These are phyloP conservation scores for Petunia hybrid DNA, from an alignment of 305 asterid genomes.

Conservation along the genomic window DNA sequence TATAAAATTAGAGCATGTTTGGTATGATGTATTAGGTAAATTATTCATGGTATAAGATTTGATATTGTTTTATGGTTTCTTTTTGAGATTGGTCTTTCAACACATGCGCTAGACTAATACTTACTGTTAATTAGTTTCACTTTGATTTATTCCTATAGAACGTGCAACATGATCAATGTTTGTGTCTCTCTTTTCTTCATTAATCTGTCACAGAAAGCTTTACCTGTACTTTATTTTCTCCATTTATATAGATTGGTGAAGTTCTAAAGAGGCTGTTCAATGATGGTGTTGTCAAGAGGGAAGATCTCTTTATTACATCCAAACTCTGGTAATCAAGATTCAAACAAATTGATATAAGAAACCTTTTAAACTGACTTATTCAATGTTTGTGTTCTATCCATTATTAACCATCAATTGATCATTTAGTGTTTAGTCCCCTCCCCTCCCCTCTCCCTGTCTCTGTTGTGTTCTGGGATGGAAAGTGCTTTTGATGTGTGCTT, in stretches of 20 bases:
- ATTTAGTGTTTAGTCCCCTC: too few species aligned
- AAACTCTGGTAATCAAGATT: constrained; percentile 75
- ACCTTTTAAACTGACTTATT: too few species aligned
- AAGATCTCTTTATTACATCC: constrained; percentile 82
- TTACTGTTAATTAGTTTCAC: background rate
- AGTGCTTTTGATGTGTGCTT: too few species aligned
- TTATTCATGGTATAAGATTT: too few species aligned
- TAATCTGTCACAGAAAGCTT: background rate
- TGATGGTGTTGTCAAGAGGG: constrained; percentile 76
- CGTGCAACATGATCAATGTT: background rate
- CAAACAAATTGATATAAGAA: background rate
- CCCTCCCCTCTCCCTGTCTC: too few species aligned
- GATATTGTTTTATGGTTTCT: background rate
- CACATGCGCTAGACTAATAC: background rate
- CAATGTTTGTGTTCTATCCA: too few species aligned
- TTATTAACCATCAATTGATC: too few species aligned
- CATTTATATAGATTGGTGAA: constrained; percentile 40
- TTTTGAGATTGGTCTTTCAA: background rate
- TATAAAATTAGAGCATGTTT: too few species aligned
- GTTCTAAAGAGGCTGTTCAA: constrained; percentile 68
- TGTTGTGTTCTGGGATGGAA: too few species aligned
- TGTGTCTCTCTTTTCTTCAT: background rate
- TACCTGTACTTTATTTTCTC: background rate
- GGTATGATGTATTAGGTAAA: too few species aligned
- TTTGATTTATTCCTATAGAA: background rate